Conservation (phyloP, 106 monocot genomes). For the Dendrobium catenatum region DNA sequence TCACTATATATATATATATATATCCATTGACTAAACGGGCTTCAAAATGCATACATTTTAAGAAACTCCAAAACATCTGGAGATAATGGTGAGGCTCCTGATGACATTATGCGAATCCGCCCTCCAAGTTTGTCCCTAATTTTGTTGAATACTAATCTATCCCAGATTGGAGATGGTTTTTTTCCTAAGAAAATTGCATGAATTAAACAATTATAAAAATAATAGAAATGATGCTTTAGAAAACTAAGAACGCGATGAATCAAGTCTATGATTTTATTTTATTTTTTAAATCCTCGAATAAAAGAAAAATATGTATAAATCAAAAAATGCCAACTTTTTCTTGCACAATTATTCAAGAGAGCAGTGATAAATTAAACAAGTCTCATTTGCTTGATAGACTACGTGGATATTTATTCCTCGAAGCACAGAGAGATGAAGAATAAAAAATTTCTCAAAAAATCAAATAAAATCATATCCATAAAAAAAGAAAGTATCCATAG, state of each 20-base stretch:
- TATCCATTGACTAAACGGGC: not conserved
- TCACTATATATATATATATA: not conserved
- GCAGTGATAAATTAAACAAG: not conserved
- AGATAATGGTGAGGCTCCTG: conserved; percentile 95
- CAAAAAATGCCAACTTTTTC: too few relatives aligned
- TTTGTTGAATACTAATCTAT: conserved; percentile 91
- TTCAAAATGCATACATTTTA: conserved; percentile 43
- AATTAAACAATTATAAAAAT: not conserved
- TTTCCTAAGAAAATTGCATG: conserved; percentile 45
- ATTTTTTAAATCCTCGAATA: not conserved
- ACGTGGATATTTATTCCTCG: not conserved
- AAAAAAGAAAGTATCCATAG: not conserved
- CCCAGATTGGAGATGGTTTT: conserved; percentile 90
- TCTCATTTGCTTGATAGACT: not conserved
- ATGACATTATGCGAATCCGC: conserved; percentile 68
- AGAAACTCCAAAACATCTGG: conserved; percentile 86
- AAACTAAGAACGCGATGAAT: not conserved
- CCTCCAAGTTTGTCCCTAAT: conserved; percentile 93
- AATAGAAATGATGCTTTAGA: not conserved
- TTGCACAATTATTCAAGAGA: not conserved
- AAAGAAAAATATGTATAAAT: not conserved
- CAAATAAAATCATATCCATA: not conserved
- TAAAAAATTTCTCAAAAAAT: not conserved
- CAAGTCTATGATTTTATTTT: not conserved
- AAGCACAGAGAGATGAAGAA: not conserved